A percentile compares a stretch with the other conserved stretches of the same genome.
These are phyloP conservation scores for Pyricularia pennisetigena DNA, from an alignment of 2,329 filamentous ascomycete genomes.

Conservation along the genomic window DNA sequence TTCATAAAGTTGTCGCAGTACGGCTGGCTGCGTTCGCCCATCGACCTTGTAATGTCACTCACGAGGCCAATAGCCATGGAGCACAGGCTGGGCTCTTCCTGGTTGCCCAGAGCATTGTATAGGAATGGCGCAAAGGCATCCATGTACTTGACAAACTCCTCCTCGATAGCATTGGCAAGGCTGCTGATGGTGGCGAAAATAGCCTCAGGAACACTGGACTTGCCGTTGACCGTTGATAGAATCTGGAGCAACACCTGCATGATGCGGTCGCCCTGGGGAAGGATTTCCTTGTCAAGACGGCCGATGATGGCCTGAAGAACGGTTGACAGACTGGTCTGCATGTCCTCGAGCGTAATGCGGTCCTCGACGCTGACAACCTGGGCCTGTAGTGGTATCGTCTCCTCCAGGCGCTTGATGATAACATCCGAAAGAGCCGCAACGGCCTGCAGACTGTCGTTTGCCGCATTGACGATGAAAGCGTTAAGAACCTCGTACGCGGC, in stretches of 20 bases:
- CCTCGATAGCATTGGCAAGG: conserved; percentile 84
- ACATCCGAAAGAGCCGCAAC: conserved; percentile 79
- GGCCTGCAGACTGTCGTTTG: conserved; percentile 71
- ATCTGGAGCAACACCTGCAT: conserved; percentile 84
- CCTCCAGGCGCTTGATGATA: conserved; percentile 82
- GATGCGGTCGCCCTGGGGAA: conserved; percentile 82
- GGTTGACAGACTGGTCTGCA: conserved; percentile 90
- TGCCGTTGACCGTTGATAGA: conserved; percentile 64
- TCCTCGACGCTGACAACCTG: conserved; percentile 97
- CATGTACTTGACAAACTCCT: conserved; percentile 96
- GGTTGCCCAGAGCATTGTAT: conserved; percentile 88
- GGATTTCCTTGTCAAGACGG: conserved; percentile 83
- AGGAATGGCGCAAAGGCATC: conserved; percentile 86
- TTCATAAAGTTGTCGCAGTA: conserved; percentile 99
- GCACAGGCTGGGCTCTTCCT: conserved; percentile 89
- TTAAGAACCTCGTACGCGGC: conserved; percentile 96
- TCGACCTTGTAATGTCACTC: conserved; percentile 87
- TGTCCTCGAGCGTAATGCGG: conserved; percentile 89
- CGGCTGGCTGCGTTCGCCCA: conserved; percentile 83
- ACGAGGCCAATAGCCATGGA: conserved; percentile 96
- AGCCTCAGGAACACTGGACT: conserved; percentile 90
- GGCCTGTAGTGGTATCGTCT: conserved; percentile 77
- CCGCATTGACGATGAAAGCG: conserved; percentile 85
- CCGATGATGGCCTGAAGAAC: conserved; percentile 88
- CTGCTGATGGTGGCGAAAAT: conserved; percentile 87